Base-by-base conservation (phyloP, 2,329 filamentous ascomycete species). In the Curvularia hawaiiensis region DNA sequence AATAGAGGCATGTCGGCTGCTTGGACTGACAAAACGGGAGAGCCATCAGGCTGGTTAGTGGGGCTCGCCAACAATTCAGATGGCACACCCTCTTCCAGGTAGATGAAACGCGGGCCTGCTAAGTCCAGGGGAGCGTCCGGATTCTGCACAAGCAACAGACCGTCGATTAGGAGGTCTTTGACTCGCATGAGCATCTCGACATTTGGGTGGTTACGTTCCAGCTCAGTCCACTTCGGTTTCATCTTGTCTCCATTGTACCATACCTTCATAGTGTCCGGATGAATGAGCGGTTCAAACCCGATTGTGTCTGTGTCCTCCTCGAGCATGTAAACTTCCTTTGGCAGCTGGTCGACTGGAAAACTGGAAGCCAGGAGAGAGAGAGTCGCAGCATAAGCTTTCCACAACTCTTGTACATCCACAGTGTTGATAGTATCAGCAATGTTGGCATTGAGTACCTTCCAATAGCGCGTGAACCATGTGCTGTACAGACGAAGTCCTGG, bases 161-260 rank as follows among this genome's bases (percentile, higher is more conserved):
- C 88, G 71, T 87, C 85, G 47, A 85, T 80, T 8, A 90, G 77
- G 31, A 90, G 80, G 58, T 88, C 85, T 53, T 84, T 82, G 52
- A 90, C 81, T 40, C 88, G 82, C 68, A 85, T 84, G n/a, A 88
- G 79, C 84, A 88, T 88, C 72, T 90, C 88, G 33, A 85, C 79
- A 54, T 87, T 85, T 0, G 82, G 80, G 38, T 86, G 82, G 52
- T 82, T 80, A 54, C 83, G 79, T 58, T 84, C 79, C 31, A 85
- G 74, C 58, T 86, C 83, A 11, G 79, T 79, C 71, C 80, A 81
- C 46, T 81, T 82, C 14, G 80, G 79, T 70, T 88, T 88, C 53
- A 79, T 59, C 22, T 67, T 69, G n/a, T 77, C 72, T 12, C 73
- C 71, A 57, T 79, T 77, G 47, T 83, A 77, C 78, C 87, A 87